Conservation (phyloP, 345 rosid species). For the Aquilaria malaccensis region DNA sequence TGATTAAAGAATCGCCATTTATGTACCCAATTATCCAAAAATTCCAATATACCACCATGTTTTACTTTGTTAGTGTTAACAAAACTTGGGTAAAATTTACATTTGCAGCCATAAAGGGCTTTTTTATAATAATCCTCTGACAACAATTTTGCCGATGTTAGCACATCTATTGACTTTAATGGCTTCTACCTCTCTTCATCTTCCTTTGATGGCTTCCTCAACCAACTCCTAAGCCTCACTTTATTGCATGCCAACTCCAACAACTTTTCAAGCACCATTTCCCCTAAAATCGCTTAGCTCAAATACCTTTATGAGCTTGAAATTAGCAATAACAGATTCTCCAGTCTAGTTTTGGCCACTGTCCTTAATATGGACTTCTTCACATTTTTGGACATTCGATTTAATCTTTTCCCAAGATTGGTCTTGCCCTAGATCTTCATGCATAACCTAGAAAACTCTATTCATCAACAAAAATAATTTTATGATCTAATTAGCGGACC, state of each 20-base stretch:
- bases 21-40: conserved; percentile 69
- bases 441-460: conserved; percentile 47
- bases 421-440: conserved; percentile 62
- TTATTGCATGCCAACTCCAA: conserved; percentile 88
- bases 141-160: conserved; percentile 53
- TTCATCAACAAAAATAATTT: conserved; percentile 67
- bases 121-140: conserved; percentile 76
- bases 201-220: conserved; percentile 62
- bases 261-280: conserved; percentile 49
- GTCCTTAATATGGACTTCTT: conserved; percentile 47
- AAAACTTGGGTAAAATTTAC: conserved; percentile 66
- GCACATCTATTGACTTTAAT: conserved; percentile 84
- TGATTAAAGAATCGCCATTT: conserved; percentile 57
- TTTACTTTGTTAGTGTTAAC: conserved; percentile 61
- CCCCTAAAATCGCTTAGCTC: conserved; percentile 50
- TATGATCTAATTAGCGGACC: conserved; percentile 40
- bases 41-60: conserved; percentile 57
- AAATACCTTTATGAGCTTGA: conserved; percentile 80
- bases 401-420: conserved; percentile 58
- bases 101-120: conserved; percentile 77
- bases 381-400: conserved; percentile 64
- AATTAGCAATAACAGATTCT: conserved; percentile 63
- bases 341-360: conserved; percentile 59
- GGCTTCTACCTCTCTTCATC: conserved; percentile 77
- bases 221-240: conserved; percentile 62